Evolutionary conservation across 352 stramenopile species (phyloP).

Genomic region (Phytophthora lateralis): DNA sequence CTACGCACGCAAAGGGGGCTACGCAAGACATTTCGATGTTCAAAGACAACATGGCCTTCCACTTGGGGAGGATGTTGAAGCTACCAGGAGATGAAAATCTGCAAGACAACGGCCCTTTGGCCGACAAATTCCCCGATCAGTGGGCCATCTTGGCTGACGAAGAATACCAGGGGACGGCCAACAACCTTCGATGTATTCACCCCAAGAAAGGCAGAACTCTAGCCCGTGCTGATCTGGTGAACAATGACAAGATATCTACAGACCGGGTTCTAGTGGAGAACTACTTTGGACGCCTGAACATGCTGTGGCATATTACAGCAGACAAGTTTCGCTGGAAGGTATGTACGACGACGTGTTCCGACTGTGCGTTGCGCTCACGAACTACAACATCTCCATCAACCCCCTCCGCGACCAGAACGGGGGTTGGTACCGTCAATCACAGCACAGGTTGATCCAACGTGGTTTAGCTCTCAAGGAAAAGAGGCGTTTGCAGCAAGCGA

Average conservation of each 20-base stretch:
- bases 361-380: conserved; percentile 6
- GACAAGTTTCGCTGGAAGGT: conserved; percentile 21
- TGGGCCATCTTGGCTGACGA: conserved; percentile 5
- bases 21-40: conserved; percentile 17
- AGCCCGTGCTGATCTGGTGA: background rate
- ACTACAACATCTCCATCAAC: background rate
- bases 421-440: background rate
- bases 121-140: background rate
- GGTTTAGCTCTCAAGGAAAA: no score
- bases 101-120: background rate
- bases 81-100: background rate
- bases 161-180: conserved; percentile 2
- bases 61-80: background rate
- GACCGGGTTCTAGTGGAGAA: conserved; percentile 30
- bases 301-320: conserved; percentile 10
- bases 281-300: conserved; percentile 22
- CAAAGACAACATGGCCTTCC: conserved; percentile 6
- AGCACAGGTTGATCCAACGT: background rate
- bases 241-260: conserved; percentile 17
- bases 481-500: no score
- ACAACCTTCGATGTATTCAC: conserved; percentile 5
- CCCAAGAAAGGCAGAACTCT: background rate
- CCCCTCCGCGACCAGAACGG: background rate
- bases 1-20: background rate
- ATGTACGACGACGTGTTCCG: conserved; percentile 13